Evolutionary conservation across 345 rosid species (phyloP).

Genomic region (Salix suchowensis): DNA sequence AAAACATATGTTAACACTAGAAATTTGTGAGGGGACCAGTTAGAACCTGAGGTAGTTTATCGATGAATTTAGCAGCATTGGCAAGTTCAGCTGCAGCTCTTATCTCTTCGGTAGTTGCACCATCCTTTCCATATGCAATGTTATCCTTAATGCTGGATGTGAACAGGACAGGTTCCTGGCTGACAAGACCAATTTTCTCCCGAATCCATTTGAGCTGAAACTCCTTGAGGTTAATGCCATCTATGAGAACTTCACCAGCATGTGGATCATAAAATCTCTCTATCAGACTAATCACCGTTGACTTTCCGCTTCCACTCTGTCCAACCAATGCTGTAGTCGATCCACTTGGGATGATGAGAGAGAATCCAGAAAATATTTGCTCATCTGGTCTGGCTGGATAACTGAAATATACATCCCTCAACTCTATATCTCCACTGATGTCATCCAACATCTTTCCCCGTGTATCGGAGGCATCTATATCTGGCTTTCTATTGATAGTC

Average conservation of each 20-base stretch:
- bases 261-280: conserved; percentile 49
- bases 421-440: conserved; percentile 41
- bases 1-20: neutral
- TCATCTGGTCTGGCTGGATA: conserved; percentile 52
- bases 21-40: neutral
- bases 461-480: conserved; percentile 40
- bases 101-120: conserved; percentile 29
- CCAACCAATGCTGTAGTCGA: conserved; percentile 46
- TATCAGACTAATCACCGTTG: conserved; percentile 35
- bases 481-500: conserved; percentile 38
- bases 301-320: conserved; percentile 58
- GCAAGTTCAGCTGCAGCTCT: conserved; percentile 35
- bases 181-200: conserved; percentile 42
- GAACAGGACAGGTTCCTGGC: conserved; percentile 50
- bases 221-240: conserved; percentile 33
- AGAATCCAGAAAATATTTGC: conserved; percentile 38
- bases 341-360: conserved; percentile 35
- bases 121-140: conserved; percentile 39
- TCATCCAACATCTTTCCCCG: conserved; percentile 35
- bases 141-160: conserved; percentile 41
- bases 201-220: conserved; percentile 49
- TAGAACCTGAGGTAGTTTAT: conserved; percentile 23
- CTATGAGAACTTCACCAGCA: conserved; percentile 45
- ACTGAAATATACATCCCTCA: conserved; percentile 36
- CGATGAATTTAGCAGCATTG: conserved; percentile 30